Base-by-base conservation (phyloP, 208 protist species). In the Leishmania major region DNA sequence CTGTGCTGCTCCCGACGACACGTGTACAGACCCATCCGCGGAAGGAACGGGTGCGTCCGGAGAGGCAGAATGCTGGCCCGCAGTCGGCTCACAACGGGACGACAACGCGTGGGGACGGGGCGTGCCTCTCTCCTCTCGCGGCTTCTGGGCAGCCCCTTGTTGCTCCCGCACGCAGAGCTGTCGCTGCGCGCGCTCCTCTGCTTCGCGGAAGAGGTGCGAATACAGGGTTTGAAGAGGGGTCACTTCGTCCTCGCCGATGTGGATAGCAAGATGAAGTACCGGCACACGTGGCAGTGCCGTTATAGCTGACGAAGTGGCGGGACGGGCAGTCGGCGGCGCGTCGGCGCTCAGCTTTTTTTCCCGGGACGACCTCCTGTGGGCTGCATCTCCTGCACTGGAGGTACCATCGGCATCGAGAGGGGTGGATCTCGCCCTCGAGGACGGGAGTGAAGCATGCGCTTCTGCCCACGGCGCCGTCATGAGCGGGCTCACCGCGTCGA, bases 131-230 rank as follows among this genome's bases (percentile, higher is more conserved):
- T 81, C 51, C n/a, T 82, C 82, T n/a, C 31, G 59, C 19, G 40
- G 47, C 72, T 60, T 35, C 51, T 72, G 82, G 25, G 37, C 60
- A 2, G 55, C 51, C 10, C 37, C 37, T 45, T 51, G 72, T 51
- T 75, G 40, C 53, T 51, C 55, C 51, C 62, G 77, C 17, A 47
- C 77, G 43, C 66, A 51, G 25, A 13, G 45, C 62, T 28, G 72
- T 31, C 73, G 82, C 82, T 82, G 60, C 64, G 59, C 71, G 19
- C 73, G 66, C 78, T 78, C 73, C 73, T 80, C 55, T 25, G 77
- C 75, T 64, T 87, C 78, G 74, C 40, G 51, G 47, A 82, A 86
- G 45, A 83, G 77, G 11, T 51, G 70, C 5, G 43, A 64, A 59
- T 80, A 81, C 17, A 84, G 45, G 45, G 75, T 78, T 55, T 66